These are phyloP conservation scores for Apostasia shenzhenica DNA, from an alignment of 106 monocot species.

Conservation along the genomic window DNA sequence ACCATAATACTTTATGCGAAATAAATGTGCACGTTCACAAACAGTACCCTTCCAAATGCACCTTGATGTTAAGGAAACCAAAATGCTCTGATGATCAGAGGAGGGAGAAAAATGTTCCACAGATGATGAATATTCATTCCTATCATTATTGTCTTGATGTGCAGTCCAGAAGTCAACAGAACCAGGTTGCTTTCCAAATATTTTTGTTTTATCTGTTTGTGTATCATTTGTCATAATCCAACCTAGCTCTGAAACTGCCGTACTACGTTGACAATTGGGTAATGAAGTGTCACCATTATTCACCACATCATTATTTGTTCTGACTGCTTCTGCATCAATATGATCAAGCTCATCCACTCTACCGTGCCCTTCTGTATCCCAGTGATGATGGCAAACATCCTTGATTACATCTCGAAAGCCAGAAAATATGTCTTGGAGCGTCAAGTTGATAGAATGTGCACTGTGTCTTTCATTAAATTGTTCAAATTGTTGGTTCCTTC, in stretches of 20 bases:
- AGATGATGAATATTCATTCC: slow-evolving; percentile 6
- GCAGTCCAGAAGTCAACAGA: slow-evolving; percentile 14
- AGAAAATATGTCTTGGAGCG: not conserved
- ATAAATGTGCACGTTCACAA: slow-evolving; percentile 81
- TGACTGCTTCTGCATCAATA: slow-evolving; percentile 2
- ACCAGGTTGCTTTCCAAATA: slow-evolving; percentile 9
- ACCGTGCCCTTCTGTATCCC: slow-evolving; percentile 1
- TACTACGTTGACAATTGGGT: not conserved
- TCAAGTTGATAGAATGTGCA: not conserved
- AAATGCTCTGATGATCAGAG: slow-evolving; percentile 87
- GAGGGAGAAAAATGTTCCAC: slow-evolving; percentile 57
- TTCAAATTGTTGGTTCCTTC: slow-evolving; percentile 5
- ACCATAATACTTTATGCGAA: slow-evolving; percentile 93
- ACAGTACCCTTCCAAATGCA: slow-evolving; percentile 90
- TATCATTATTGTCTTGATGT: slow-evolving; percentile 18
- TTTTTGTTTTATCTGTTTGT: slow-evolving; percentile 7
- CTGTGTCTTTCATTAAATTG: slow-evolving; percentile 2
- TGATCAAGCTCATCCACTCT: slow-evolving; percentile 7
- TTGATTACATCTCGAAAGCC: not conserved
- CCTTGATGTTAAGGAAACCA: slow-evolving; percentile 81
- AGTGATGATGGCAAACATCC: slow-evolving; percentile 2
- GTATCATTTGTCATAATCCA: slow-evolving; percentile 1
- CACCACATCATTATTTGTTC: slow-evolving; percentile 5
- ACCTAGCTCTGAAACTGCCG: slow-evolving; percentile 2
- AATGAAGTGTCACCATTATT: not conserved